phyloP scores from a whole-genome alignment of 1,139 yeast genomes.

The Saccharomyces hybrid region DNA sequence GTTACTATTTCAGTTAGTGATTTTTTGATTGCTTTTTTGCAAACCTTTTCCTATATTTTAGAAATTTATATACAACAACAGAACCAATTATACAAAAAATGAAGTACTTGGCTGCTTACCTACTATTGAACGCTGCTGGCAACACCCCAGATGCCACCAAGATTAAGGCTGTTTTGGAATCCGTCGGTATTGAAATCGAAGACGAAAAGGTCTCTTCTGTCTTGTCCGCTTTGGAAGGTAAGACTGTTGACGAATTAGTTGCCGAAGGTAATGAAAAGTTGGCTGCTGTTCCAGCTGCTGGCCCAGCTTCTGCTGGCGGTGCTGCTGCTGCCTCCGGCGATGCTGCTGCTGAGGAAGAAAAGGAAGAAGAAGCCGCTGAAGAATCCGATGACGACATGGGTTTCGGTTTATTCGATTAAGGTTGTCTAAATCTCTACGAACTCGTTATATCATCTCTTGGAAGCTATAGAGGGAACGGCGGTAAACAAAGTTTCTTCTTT shows the following conservation, averaged over 20 bases:
- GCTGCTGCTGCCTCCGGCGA: slow-evolving; percentile 49
- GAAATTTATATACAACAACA: not conserved
- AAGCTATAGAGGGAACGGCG: not conserved
- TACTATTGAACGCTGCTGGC: slow-evolving; percentile 81
- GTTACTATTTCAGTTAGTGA: not conserved
- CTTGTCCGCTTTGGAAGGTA: slow-evolving; percentile 69
- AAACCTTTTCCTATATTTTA: not conserved
- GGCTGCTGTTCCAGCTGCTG: slow-evolving; percentile 79
- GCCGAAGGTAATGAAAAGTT: slow-evolving; percentile 77
- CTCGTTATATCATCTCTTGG: not conserved
- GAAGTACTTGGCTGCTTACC: slow-evolving; percentile 90
- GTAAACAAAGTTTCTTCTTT: not conserved
- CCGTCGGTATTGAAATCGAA: slow-evolving; percentile 76
- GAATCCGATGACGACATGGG: slow-evolving; percentile 75
- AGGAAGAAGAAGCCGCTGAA: slow-evolving; percentile 49
- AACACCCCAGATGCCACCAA: slow-evolving; percentile 71
- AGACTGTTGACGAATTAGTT: slow-evolving; percentile 64
- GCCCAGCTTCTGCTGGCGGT: slow-evolving; percentile 63
- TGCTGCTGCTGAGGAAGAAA: slow-evolving; percentile 55
- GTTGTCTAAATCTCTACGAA: not conserved
- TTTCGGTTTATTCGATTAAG: slow-evolving; percentile 82
- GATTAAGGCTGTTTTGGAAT: slow-evolving; percentile 60
- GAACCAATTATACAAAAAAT: slow-evolving; percentile 30
- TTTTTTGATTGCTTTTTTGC: not conserved
- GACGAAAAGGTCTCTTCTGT: slow-evolving; percentile 61